A percentile compares a stretch with the other conserved stretches of the same genome.
Conservation (phyloP, 2,329 filamentous ascomycete genomes). For the Emericellopsis cladophorae region DNA sequence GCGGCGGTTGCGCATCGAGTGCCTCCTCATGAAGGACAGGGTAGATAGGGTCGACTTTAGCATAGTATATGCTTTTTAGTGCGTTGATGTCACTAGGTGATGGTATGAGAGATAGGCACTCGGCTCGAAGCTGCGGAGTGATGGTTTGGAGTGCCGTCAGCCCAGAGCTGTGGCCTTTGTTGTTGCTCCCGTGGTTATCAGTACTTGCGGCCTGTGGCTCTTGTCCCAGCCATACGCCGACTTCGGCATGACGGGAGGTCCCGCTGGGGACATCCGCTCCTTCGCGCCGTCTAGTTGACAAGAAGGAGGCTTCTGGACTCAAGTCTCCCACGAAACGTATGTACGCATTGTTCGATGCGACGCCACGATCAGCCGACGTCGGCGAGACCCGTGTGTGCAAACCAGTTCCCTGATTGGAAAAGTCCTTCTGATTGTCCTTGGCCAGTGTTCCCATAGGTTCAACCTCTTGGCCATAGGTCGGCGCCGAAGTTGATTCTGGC, state of each 20-base stretch:
- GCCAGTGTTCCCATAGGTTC: no score
- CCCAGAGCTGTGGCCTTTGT: neutral
- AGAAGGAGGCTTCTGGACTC: conserved; percentile 10
- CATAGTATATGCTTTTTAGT: conserved; percentile 5
- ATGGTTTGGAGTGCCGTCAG: neutral
- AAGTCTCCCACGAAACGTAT: conserved; percentile 9
- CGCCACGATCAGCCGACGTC: neutral
- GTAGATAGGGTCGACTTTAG: conserved; percentile 8
- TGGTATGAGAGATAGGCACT: conserved; percentile 5
- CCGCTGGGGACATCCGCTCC: neutral
- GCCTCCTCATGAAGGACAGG: conserved; percentile 8
- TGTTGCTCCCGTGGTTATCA: neutral
- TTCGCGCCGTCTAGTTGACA: conserved; percentile 3
- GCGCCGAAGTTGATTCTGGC: neutral
- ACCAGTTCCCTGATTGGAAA: conserved; percentile 7
- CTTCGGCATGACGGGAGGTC: conserved; percentile 4
- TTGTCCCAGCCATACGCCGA: conserved; percentile 8
- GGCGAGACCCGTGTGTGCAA: neutral
- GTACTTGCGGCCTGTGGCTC: neutral
- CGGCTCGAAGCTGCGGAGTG: conserved; percentile 1
- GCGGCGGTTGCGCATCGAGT: conserved; percentile 2
- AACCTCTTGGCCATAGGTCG: neutral
- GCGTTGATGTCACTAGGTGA: conserved; percentile 2
- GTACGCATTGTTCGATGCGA: conserved; percentile 1
- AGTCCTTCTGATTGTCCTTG: conserved; percentile 5